Conservation (phyloP, 352 stramenopile species). For the Phytophthora pistaciae region DNA sequence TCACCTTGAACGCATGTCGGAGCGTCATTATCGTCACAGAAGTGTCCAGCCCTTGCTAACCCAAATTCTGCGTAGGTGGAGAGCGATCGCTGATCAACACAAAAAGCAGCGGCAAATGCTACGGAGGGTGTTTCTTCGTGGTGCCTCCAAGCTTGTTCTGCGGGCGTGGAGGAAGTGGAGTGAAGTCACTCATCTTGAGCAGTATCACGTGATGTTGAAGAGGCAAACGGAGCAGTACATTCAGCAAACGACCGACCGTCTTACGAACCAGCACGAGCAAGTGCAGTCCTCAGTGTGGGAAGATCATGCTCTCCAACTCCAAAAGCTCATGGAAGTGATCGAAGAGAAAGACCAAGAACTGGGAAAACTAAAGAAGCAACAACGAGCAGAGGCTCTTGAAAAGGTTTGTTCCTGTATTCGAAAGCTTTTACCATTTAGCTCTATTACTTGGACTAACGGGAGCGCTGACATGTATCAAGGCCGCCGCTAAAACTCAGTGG, state of each 20-base stretch:
- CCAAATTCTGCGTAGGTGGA: conserved; percentile 27
- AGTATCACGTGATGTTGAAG: conserved; percentile 11
- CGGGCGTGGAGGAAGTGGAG: conserved; percentile 28
- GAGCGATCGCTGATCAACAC: background rate
- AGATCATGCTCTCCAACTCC: conserved; percentile 29
- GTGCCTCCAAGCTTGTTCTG: conserved; percentile 2
- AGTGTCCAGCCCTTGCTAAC: conserved; percentile 16
- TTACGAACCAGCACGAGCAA: conserved; percentile 29
- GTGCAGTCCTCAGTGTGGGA: conserved; percentile 4
- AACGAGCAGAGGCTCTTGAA: conserved; percentile 11
- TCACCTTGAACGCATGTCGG: conserved; percentile 26
- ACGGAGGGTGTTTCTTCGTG: conserved; percentile 23
- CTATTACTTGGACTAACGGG: background rate
- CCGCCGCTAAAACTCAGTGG: conserved; percentile 20
- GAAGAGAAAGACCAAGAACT: conserved; percentile 38
- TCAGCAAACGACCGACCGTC: conserved; percentile 7
- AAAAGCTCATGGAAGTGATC: conserved; percentile 27
- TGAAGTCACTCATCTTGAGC: conserved; percentile 9
- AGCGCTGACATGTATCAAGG: conserved; percentile 16
- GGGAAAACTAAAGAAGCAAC: conserved; percentile 18
- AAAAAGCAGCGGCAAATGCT: conserved; percentile 22
- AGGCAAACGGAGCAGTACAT: conserved; percentile 20
- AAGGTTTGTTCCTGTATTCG: conserved; percentile 27
- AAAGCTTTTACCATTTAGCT: background rate
- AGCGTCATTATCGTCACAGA: conserved; percentile 17